A percentile compares a stretch with the other conserved stretches of the same genome.
phyloP scores from a whole-genome alignment of 2,329 filamentous ascomycete species.

The Madurella mycetomatis region DNA sequence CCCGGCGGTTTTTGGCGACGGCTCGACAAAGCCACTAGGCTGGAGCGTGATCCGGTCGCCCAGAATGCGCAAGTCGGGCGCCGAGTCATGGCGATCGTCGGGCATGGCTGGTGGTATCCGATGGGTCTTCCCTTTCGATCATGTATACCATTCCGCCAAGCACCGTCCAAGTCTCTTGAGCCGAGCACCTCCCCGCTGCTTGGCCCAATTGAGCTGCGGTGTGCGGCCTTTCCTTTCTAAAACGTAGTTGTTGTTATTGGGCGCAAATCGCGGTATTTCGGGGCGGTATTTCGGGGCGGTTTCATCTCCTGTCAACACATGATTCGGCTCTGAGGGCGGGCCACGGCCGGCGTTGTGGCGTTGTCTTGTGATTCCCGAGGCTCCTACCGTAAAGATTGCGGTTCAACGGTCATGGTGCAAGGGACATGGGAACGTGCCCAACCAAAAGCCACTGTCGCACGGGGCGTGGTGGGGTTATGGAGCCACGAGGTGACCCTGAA shows the following conservation, averaged over 20 bases:
- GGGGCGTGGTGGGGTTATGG: background rate
- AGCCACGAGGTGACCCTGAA: too few relatives aligned
- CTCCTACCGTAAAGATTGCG: background rate
- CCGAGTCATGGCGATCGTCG: conserved; percentile 35
- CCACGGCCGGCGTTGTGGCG: background rate
- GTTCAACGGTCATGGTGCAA: background rate
- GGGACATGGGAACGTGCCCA: background rate
- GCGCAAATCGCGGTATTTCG: background rate
- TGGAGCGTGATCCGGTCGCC: conserved; percentile 71
- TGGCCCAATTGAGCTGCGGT: background rate
- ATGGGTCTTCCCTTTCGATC: conserved; percentile 5
- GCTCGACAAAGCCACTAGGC: conserved; percentile 63
- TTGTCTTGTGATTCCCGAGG: background rate
- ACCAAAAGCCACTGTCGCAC: background rate
- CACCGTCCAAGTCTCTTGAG: background rate
- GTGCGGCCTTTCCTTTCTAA: background rate
- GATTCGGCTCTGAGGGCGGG: background rate
- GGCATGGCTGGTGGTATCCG: conserved; percentile 30
- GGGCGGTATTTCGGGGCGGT: background rate
- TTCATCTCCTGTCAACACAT: background rate
- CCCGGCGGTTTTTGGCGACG: conserved; percentile 36
- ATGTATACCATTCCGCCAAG: background rate
- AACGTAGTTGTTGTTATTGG: background rate
- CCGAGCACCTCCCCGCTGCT: too few relatives aligned
- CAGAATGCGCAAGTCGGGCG: conserved; percentile 62